Conservation (phyloP, 2,329 filamentous ascomycete genomes). For the Ramichloridium luteum region DNA sequence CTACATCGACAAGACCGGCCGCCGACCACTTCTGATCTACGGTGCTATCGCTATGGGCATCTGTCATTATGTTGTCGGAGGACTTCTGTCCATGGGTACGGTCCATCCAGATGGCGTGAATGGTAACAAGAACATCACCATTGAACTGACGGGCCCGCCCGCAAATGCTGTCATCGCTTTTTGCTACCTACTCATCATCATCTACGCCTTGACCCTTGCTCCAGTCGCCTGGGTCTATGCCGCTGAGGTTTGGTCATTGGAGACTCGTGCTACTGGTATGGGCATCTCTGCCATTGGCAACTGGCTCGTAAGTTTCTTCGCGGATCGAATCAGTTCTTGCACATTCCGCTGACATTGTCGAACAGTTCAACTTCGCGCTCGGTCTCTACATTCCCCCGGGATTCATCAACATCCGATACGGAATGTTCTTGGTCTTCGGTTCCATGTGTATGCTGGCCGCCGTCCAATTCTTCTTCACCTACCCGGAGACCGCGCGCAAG, state of each 20-base stretch:
- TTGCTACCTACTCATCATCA: slow-evolving; percentile 50
- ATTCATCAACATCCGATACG: slow-evolving; percentile 47
- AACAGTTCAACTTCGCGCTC: slow-evolving; percentile 45
- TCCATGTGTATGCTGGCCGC: slow-evolving; percentile 35
- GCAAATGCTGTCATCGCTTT: slow-evolving; percentile 54
- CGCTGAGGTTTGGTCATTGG: slow-evolving; percentile 50
- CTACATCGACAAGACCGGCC: slow-evolving; percentile 31
- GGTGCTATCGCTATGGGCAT: slow-evolving; percentile 72
- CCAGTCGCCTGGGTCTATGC: slow-evolving; percentile 56
- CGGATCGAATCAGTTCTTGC: not conserved
- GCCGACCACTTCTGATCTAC: slow-evolving; percentile 41
- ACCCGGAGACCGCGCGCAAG: slow-evolving; percentile 29
- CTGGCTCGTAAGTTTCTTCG: slow-evolving; percentile 21
- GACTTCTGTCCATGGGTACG: slow-evolving; percentile 31
- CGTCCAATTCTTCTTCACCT: slow-evolving; percentile 35
- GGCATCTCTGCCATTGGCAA: slow-evolving; percentile 43
- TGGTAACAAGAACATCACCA: slow-evolving; percentile 41
- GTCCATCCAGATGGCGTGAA: slow-evolving; percentile 33
- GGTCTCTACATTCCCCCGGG: slow-evolving; percentile 47
- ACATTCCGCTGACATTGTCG: not conserved
- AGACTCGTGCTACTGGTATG: slow-evolving; percentile 49
- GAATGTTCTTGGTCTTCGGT: slow-evolving; percentile 41
- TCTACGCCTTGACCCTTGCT: slow-evolving; percentile 52
- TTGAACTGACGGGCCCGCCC: slow-evolving; percentile 39
- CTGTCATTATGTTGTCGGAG: slow-evolving; percentile 71